Conservation (phyloP, 495 filamentous ascomycete species). For the Lasiosphaeria ovina region DNA sequence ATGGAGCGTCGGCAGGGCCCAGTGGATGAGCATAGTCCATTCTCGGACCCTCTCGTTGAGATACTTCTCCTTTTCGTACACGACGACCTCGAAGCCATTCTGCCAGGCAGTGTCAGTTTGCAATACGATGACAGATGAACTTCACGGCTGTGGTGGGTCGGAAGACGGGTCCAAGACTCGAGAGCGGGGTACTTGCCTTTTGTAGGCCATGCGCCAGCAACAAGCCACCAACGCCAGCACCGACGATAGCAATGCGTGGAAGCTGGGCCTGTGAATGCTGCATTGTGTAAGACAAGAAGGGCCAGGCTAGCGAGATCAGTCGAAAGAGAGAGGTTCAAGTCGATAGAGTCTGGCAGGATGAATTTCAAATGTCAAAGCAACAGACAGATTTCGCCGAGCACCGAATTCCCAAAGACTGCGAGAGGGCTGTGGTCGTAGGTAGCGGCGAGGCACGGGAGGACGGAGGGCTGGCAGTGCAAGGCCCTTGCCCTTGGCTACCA, state of each 20-base stretch:
- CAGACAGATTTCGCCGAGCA: too few relatives aligned
- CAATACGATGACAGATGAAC: too few relatives aligned
- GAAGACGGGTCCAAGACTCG: background rate
- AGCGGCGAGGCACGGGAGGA: too few relatives aligned
- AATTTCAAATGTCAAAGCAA: too few relatives aligned
- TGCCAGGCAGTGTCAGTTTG: background rate
- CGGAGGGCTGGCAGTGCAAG: too few relatives aligned
- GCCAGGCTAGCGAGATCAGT: too few relatives aligned
- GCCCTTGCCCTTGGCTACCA: too few relatives aligned
- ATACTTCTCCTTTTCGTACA: slow-evolving; percentile 12
- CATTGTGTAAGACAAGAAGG: background rate
- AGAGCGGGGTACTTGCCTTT: slow-evolving; percentile 1
- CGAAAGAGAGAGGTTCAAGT: too few relatives aligned
- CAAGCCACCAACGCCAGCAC: slow-evolving; percentile 7
- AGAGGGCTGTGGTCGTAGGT: too few relatives aligned
- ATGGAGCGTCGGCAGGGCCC: slow-evolving; percentile 15
- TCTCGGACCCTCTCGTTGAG: slow-evolving; percentile 15
- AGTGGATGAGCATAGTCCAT: slow-evolving; percentile 22
- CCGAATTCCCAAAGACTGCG: too few relatives aligned
- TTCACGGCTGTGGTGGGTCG: too few relatives aligned
- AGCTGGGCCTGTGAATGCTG: background rate
- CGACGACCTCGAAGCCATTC: slow-evolving; percentile 9
- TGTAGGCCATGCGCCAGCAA: slow-evolving; percentile 10
- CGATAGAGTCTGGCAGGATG: too few relatives aligned
- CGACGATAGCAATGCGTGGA: slow-evolving; percentile 7